A percentile compares a stretch with the other conserved stretches of the same genome.
These are phyloP conservation scores for Termitomyces sp. DNA, from an alignment of 768 basidiomycete species.

Conservation along the genomic window DNA sequence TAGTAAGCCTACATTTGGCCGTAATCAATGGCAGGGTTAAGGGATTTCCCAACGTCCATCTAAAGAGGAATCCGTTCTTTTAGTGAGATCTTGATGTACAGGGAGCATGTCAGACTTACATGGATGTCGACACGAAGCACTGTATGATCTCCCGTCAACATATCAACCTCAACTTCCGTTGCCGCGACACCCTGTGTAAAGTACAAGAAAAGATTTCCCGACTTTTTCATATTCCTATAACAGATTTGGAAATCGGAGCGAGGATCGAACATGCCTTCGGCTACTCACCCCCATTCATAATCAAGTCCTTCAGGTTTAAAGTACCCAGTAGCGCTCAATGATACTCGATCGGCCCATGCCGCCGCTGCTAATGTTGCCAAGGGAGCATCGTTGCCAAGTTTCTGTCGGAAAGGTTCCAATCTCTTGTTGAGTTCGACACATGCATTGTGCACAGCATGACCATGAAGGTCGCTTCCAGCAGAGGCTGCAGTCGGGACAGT, in stretches of 20 bases:
- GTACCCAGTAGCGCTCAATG: slow-evolving; percentile 12
- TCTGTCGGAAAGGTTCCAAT: slow-evolving; percentile 11
- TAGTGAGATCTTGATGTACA: neutral
- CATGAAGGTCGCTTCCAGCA: slow-evolving; percentile 12
- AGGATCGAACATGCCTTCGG: neutral
- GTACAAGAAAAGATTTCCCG: slow-evolving; percentile 13
- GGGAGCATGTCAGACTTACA: neutral
- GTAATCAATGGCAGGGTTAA: slow-evolving; percentile 14
- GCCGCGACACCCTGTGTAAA: slow-evolving; percentile 14
- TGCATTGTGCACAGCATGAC: slow-evolving; percentile 13
- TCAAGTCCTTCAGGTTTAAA: slow-evolving; percentile 9
- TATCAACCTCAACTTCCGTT: slow-evolving; percentile 14
- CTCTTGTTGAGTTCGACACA: slow-evolving; percentile 13
- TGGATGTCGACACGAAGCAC: slow-evolving; percentile 13
- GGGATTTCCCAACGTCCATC: slow-evolving; percentile 15
- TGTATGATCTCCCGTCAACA: slow-evolving; percentile 12
- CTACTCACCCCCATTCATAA: slow-evolving; percentile 13
- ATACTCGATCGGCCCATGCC: slow-evolving; percentile 11
- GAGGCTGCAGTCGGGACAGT: slow-evolving; percentile 10
- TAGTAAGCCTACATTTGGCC: slow-evolving; percentile 10
- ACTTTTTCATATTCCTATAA: slow-evolving; percentile 11
- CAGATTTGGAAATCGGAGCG: neutral
- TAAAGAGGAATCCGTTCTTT: neutral
- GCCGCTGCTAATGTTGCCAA: slow-evolving; percentile 8
- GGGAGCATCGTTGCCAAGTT: slow-evolving; percentile 7